Percentiles rank a stretch among this genome's conserved stretches.
These are phyloP conservation scores for Tetracladium setigerum DNA, from an alignment of 495 filamentous ascomycete genomes.

Conservation along the genomic window DNA sequence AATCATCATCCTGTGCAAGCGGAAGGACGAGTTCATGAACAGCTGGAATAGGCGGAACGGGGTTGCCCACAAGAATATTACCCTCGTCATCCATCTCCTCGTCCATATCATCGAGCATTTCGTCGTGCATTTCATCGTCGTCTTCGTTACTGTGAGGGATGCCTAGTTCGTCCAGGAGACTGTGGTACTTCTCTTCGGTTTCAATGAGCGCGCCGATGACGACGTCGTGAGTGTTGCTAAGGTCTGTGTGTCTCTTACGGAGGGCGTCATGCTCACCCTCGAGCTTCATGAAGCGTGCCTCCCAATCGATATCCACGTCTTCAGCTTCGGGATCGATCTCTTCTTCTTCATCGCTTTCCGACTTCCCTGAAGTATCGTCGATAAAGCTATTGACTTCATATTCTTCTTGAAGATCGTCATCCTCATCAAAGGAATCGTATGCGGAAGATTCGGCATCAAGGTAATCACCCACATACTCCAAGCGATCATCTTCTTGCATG, in stretches of 20 bases:
- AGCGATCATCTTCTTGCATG: neutral
- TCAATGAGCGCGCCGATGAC: slow-evolving; percentile 2
- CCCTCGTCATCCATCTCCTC: slow-evolving; percentile 6
- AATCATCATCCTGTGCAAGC: slow-evolving; percentile 1
- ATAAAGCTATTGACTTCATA: slow-evolving; percentile 19
- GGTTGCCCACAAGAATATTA: slow-evolving; percentile 1
- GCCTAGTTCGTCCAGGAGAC: neutral
- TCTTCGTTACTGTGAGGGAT: neutral
- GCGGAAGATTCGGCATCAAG: slow-evolving; percentile 16
- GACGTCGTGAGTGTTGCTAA: slow-evolving; percentile 1
- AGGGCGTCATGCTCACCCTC: slow-evolving; percentile 1
- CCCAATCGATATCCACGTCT: slow-evolving; percentile 15
- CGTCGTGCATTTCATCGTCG: slow-evolving; percentile 1
- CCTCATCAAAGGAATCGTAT: slow-evolving; percentile 18
- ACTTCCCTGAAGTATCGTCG: slow-evolving; percentile 8
- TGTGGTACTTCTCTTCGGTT: slow-evolving; percentile 1
- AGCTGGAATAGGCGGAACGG: neutral
- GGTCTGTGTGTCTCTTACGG: neutral
- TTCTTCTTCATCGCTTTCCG: slow-evolving; percentile 1
- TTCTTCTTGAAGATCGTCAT: neutral
- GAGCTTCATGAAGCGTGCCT: slow-evolving; percentile 7
- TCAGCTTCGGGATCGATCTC: slow-evolving; percentile 7
- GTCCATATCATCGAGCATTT: neutral
- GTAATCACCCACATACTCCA: slow-evolving; percentile 6
- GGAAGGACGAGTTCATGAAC: slow-evolving; percentile 13